Evolutionary conservation across 2,329 filamentous ascomycete genomes (phyloP).

Genomic region (Fusarium devonianum): DNA sequence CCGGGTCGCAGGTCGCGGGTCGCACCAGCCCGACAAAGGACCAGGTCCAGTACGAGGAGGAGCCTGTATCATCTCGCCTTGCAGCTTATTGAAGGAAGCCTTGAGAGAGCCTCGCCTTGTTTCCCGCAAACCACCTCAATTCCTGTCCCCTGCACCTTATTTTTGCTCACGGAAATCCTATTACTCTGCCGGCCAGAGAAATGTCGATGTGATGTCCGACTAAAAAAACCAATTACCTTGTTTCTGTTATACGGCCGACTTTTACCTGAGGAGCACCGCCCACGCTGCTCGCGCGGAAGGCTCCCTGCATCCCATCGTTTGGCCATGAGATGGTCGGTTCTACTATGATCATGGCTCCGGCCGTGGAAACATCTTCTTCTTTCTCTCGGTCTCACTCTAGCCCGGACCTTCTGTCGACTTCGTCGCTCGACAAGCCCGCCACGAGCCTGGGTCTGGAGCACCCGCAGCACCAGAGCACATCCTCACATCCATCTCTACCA

Average conservation of each 20-base stretch:
- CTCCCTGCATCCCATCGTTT: conserved; percentile 21
- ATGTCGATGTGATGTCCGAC: conserved; percentile 40
- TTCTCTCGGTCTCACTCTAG: conserved; percentile 48
- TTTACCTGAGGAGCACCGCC: conserved; percentile 31
- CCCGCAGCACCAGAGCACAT: conserved; percentile 29
- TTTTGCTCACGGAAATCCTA: conserved; percentile 13
- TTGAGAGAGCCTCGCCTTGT: conserved; percentile 26
- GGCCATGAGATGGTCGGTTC: conserved; percentile 49
- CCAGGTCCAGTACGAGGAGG: conserved; percentile 34
- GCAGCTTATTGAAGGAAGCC: conserved; percentile 29
- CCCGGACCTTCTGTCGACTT: conserved; percentile 43
- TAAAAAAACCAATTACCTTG: conserved; percentile 29
- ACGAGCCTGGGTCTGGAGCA: conserved; percentile 30
- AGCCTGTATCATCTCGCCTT: conserved; percentile 18
- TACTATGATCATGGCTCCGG: conserved; percentile 51
- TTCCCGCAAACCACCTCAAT: conserved; percentile 26
- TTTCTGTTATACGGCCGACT: conserved; percentile 37
- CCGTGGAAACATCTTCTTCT: conserved; percentile 43
- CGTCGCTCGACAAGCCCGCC: conserved; percentile 39
- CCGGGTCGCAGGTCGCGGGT: conserved; percentile 27
- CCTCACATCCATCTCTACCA: conserved; percentile 26
- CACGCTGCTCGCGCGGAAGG: conserved; percentile 32
- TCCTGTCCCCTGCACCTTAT: conserved; percentile 11
- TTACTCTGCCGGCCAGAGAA: conserved; percentile 43
- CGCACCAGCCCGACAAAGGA: conserved; percentile 25